Base-by-base conservation (phyloP, 805 yeast genomes). In the Komagataella ulmi region DNA sequence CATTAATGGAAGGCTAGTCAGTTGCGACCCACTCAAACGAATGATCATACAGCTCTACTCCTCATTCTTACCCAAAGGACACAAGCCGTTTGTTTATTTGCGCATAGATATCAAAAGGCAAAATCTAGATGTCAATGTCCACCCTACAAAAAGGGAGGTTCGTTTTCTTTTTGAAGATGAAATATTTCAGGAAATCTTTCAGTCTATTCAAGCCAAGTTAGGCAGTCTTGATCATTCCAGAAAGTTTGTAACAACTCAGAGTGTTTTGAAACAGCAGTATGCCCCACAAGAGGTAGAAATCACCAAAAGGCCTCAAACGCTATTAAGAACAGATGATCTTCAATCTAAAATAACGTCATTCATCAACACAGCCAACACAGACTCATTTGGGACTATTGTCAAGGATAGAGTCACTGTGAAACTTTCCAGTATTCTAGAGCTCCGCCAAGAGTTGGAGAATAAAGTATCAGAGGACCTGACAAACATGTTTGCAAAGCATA, bases 131-230 rank as follows among this genome's bases (percentile, higher is more conserved):
- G 98, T 93, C 14, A 93, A 93, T 62, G 83, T 93, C 12, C 99
- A 93, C 61, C 99, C 99, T 0, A 91, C 98, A 0, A 93, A 93
- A 58, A 75, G 91, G 53, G 97, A 91, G 59, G 97, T 93, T 2
- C 65, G 95, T 46, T 89, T 93, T 61, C 67, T 93, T 43, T 66
- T 80, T 62, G 97, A 93, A 59, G 93, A 85, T 47, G 97, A 90
- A 61, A 88, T 93, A 18, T 76, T 87, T 8, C 88, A 82, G 45
- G 58, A 61, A 43, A 71, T 90, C 2, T 72, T 83, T 36, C 63
- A 65, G 0, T 58, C 64, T 4, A 61, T 89, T 1, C 82, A 80
- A 52, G 68, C 64, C 3, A 61, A 68, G 2, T 69, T 93, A 24
- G 67, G 78, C 1, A 68, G 69, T 3, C 72, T 80, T 6, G 96